Conservation (phyloP, 2,329 filamentous ascomycete genomes). For the Leptographium wingfieldii region DNA sequence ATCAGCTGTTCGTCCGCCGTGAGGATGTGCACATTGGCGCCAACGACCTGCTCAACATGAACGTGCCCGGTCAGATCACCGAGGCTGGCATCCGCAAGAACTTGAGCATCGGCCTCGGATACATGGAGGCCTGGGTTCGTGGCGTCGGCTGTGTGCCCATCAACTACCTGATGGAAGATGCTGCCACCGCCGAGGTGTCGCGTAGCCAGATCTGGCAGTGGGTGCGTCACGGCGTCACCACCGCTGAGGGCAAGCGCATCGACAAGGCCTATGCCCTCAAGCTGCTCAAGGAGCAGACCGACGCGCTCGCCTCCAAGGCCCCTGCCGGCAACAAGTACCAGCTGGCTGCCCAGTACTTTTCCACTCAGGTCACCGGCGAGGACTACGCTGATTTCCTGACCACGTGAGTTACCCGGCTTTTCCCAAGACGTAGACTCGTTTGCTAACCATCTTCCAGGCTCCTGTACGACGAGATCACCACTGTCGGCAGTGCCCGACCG, state of each 20-base stretch:
- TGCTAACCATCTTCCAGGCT: constrained; percentile 38
- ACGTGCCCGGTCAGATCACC: constrained; percentile 82
- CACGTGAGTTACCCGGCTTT: constrained; percentile 37
- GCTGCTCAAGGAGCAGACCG: constrained; percentile 75
- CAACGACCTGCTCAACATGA: constrained; percentile 96
- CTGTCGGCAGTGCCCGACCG: constrained; percentile 46
- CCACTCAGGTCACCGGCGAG: constrained; percentile 86
- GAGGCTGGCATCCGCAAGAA: constrained; percentile 96
- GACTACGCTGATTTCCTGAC: constrained; percentile 97
- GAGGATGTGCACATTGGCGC: constrained; percentile 78
- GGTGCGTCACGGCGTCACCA: constrained; percentile 61
- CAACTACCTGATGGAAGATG: constrained; percentile 56
- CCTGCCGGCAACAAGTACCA: constrained; percentile 85
- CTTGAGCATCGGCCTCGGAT: constrained; percentile 87
- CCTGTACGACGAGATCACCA: constrained; percentile 79
- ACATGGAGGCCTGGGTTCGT: constrained; percentile 98
- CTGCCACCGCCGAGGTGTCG: constrained; percentile 91
- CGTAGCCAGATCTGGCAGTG: constrained; percentile 96
- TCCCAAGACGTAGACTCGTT: not conserved
- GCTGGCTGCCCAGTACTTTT: constrained; percentile 85
- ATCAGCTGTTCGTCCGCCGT: constrained; percentile 83
- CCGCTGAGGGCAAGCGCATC: constrained; percentile 79
- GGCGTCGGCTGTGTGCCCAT: constrained; percentile 88
- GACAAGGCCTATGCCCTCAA: constrained; percentile 85
- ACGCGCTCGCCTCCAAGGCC: constrained; percentile 60